Conservation (phyloP, 345 rosid genomes). For the Bretschneidera sinensis region DNA sequence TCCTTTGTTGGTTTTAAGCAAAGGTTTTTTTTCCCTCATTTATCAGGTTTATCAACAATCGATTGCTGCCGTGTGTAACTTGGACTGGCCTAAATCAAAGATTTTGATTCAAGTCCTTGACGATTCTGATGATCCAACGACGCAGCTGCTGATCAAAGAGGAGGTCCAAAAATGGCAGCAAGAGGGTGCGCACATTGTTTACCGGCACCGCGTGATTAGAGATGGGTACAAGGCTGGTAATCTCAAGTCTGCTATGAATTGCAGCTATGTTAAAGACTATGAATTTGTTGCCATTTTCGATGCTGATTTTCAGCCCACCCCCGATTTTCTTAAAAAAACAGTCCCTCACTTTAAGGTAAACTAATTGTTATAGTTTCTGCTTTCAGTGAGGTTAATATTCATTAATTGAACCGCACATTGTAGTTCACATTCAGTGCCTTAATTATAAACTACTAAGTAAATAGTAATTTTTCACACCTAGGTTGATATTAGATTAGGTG, state of each 20-base stretch:
- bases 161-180: constrained; percentile 90
- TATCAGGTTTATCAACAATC: constrained; percentile 92
- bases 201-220: constrained; percentile 77
- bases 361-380: background rate
- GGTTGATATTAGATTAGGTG: background rate
- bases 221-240: constrained; percentile 98
- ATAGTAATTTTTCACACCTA: too few species aligned
- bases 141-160: constrained; percentile 68
- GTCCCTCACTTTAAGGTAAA: constrained; percentile 89
- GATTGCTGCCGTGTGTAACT: constrained; percentile 78
- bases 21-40: background rate
- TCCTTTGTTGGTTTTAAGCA: background rate
- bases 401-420: background rate
- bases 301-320: constrained; percentile 89
- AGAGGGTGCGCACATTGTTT: constrained; percentile 73
- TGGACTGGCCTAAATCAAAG: constrained; percentile 91
- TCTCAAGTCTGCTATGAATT: constrained; percentile 93
- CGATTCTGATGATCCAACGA: constrained; percentile 78
- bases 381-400: background rate
- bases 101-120: constrained; percentile 78
- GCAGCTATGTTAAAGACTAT: constrained; percentile 82
- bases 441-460: background rate
- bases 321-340: constrained; percentile 76
- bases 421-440: background rate
- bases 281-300: constrained; percentile 94